phyloP scores from a whole-genome alignment of 2,329 filamentous ascomycete genomes.

The Fusarium haematococcum region DNA sequence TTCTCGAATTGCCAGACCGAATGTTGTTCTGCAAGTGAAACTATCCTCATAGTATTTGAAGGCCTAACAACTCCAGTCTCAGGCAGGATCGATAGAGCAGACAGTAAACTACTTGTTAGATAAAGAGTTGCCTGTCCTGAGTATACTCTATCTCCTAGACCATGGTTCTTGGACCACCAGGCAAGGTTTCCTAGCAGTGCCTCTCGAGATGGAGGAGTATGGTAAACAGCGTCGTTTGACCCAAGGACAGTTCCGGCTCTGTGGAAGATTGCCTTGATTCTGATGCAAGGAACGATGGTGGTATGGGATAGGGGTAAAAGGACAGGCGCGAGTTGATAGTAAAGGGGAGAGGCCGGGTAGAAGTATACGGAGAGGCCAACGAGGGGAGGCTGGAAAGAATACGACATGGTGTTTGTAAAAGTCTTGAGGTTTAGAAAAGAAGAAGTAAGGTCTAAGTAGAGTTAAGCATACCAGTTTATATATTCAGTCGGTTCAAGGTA shows the following conservation, averaged over 20 bases:
- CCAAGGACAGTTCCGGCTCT: constrained; percentile 25
- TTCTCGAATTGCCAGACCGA: constrained; percentile 43
- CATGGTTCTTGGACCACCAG: constrained; percentile 19
- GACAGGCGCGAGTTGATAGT: neutral
- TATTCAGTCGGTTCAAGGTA: neutral
- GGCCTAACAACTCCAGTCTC: constrained; percentile 24
- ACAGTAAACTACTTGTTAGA: constrained; percentile 15
- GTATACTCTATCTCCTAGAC: constrained; percentile 27
- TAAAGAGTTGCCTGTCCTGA: constrained; percentile 29
- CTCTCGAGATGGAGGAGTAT: constrained; percentile 21
- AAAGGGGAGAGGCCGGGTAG: neutral
- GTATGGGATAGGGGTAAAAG: neutral
- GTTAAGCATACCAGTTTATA: neutral
- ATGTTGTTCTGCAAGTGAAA: constrained; percentile 43
- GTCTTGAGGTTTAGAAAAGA: neutral
- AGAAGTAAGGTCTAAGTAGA: neutral
- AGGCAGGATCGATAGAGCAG: constrained; percentile 17
- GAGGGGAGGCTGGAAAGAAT: neutral
- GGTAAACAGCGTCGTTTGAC: constrained; percentile 29
- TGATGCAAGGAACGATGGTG: constrained; percentile 4
- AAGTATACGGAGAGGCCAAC: neutral
- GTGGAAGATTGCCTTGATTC: constrained; percentile 36
- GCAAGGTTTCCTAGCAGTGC: constrained; percentile 28
- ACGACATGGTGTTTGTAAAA: constrained; percentile 24
- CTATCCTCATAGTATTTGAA: constrained; percentile 44